Base-by-base conservation (phyloP, 1,284 basidiomycete species). In the Cutaneotrichosporon sp. region DNA sequence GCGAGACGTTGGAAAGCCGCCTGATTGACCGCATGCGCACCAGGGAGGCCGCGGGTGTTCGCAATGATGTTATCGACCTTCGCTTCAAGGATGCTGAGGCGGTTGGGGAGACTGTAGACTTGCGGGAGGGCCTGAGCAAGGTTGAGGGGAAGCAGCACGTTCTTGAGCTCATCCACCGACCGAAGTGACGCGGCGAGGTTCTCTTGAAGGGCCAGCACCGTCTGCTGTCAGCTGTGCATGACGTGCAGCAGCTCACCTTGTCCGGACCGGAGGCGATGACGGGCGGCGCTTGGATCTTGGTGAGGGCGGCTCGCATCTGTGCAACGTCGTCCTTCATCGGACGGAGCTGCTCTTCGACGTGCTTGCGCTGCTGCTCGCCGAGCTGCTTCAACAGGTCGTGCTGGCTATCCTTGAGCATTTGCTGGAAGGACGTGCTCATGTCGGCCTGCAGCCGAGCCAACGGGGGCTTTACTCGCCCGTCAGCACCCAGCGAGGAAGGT, bases 121-220 rank as follows among this genome's bases (percentile, higher is more conserved):
- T 27, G 10, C n/a, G 46, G 49, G 5, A 60, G 43, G 7, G 52
- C 42, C 25, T 57, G 45, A 3, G 64, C 59, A 8, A 67, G 53
- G 18, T 34, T 51, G 16, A 69, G 51, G 18, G 51, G 24, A 7
- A 34, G 36, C 33, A 67, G 53, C 18, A 56, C 43, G 7, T n/a
- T 31, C n/a, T 56, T 56, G 18, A 69, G 43, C 25, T 65, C 55
- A 14, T 67, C 61, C 14, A 70, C 45, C 10, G 64, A 63, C 16
- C 42, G 52, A 13, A 73, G 64, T 13, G 64, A 60, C 5, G 33
- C 45, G 27, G 69, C 51, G n/a, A 73, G 67, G 51, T 68, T 64
- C 22, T 60, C 65, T 13, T 69, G 13, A n/a, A 74, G 66, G 9
- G 46, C 47, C 4, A 47, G 42, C 3, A 64, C 29, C 10, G 67